Base-by-base conservation (phyloP, 306 rosid species). In the Vigna radiata region DNA sequence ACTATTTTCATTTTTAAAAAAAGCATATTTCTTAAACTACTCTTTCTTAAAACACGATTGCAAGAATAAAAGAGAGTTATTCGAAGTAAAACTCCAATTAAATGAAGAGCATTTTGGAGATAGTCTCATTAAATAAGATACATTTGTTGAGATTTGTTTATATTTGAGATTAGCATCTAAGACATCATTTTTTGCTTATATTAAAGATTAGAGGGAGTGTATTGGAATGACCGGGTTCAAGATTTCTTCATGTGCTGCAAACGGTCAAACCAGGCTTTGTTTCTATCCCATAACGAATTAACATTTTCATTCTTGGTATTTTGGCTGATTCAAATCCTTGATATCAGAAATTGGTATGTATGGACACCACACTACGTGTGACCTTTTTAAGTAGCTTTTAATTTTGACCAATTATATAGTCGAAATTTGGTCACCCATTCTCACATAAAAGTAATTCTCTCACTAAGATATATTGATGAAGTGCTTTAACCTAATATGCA, bases 401-500 rank as follows among this genome's bases (percentile, higher is more conserved):
- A 2, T 39, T 16, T 18, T 65, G 52, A 18, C 17, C 10, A 39
- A 5, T 65, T 14, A 36, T 62, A 31, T 65, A 3, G 70, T 17
- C 70, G 18, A 65, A 37, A 39, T 39, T 39, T 11, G 70, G 2
- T 18, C 10, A 10, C 50, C 10, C 16, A 18, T 39, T 65, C 31
- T 63, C 27, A n/a, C 37, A 65, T 39, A 39, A 39, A 65, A 39
- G 4, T 65, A 4, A 9, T 39, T 16, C 31, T 18, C 70, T 39
- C 29, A 16, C 47, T n/a, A 0, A 21, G 36, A 56, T 54, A 9
- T 19, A 52, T 54, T 60, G 41, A 11, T 50, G 46, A 44, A 12
- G 75, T 63, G 36, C 68, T 63, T 77, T 68, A 77, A 61, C 39
- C 56, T 54, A 6, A 3, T 70, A 29, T 52, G 54, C 25, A 19